Percentiles rank a stretch among this genome's conserved stretches.
These are phyloP conservation scores for Chlamydomonas schloesseri DNA, from an alignment of 139 green algal species.

Conservation along the genomic window DNA sequence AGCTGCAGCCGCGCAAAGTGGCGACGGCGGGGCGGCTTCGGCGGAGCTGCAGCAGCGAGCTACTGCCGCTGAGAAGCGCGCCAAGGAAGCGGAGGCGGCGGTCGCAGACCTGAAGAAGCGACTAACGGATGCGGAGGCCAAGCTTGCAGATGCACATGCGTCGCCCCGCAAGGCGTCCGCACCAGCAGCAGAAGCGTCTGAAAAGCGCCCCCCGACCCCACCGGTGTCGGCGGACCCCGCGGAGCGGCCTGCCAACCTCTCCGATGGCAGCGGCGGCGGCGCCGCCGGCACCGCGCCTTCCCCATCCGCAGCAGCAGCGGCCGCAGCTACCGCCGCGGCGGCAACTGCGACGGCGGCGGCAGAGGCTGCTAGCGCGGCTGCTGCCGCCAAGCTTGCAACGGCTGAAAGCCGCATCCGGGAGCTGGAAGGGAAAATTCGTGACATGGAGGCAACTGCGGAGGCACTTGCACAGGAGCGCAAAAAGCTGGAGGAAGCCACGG, in stretches of 20 bases:
- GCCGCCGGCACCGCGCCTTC: no score
- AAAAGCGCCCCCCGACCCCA: not conserved
- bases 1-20: not conserved
- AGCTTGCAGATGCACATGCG: not conserved
- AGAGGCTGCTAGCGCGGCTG: not conserved
- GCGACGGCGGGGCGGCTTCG: not conserved
- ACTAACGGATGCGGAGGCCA: not conserved
- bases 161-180: not conserved
- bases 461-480: not conserved
- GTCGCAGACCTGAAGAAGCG: not conserved
- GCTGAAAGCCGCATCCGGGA: not conserved
- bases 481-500: not conserved
- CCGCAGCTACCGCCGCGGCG: no score
- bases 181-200: not conserved
- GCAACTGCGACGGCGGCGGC: no score
- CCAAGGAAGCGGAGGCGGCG: not conserved
- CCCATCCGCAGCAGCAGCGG: no score
- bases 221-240: not conserved
- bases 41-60: not conserved
- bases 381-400: not conserved
- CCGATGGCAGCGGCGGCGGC: no score
- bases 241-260: no score
- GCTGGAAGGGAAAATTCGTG: not conserved
- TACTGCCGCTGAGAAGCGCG: not conserved
- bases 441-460: not conserved